Conservation (phyloP, 257 asterid genomes). For the Capsicum baccatum region DNA sequence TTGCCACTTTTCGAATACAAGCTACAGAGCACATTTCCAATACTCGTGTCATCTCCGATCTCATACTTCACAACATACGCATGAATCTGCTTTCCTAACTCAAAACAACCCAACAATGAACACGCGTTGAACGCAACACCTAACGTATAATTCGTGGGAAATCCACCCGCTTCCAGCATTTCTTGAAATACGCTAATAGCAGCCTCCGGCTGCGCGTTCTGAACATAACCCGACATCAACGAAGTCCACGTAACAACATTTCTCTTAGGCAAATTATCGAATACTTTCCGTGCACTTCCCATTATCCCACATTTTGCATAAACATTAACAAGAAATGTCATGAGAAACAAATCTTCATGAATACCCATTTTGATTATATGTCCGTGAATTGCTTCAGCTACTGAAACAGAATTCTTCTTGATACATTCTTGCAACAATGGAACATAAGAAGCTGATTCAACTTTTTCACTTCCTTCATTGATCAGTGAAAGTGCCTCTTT, state of each 20-base stretch:
- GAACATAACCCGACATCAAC: conserved; percentile 74
- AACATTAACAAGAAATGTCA: conserved; percentile 76
- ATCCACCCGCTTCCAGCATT: conserved; percentile 71
- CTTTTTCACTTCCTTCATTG: conserved; percentile 47
- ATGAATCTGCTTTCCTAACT: conserved; percentile 76
- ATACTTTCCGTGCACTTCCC: conserved; percentile 65
- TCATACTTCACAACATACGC: conserved; percentile 68
- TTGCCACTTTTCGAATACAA: conserved; percentile 66
- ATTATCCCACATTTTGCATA: conserved; percentile 72
- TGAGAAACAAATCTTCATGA: conserved; percentile 59
- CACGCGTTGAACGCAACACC: conserved; percentile 76
- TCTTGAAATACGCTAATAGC: conserved; percentile 64
- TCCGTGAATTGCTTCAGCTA: conserved; percentile 61
- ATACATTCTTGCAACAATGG: conserved; percentile 74
- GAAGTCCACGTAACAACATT: conserved; percentile 91
- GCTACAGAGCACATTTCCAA: conserved; percentile 83
- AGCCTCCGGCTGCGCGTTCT: conserved; percentile 57
- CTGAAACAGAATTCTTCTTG: conserved; percentile 49
- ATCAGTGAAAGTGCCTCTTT: conserved; percentile 50
- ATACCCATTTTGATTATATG: conserved; percentile 72
- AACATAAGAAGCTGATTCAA: conserved; percentile 62
- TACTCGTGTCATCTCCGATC: conserved; percentile 57
- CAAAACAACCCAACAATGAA: conserved; percentile 55
- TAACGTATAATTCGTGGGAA: conserved; percentile 72
- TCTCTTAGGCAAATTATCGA: conserved; percentile 65